Percentiles rank a stretch among this genome's conserved stretches.
phyloP scores from a whole-genome alignment of 2,329 filamentous ascomycete species.

The Colletotrichum plurivorum region DNA sequence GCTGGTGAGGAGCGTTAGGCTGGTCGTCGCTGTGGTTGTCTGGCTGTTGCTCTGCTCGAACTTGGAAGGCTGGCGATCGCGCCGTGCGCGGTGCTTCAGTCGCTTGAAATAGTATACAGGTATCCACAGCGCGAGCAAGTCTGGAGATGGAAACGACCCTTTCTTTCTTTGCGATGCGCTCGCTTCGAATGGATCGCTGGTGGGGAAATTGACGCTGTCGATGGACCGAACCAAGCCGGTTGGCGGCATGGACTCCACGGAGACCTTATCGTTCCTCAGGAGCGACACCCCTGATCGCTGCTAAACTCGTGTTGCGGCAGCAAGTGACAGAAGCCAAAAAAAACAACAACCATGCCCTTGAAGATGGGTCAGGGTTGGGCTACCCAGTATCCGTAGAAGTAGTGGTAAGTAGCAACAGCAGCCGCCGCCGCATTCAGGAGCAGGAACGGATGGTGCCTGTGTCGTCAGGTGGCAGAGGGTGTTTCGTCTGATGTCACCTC shows the following conservation, averaged over 20 bases:
- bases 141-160: conserved; percentile 22
- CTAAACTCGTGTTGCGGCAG: conserved; percentile 7
- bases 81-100: too few relatives aligned
- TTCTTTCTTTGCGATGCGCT: too few relatives aligned
- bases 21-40: neutral
- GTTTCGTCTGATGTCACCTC: conserved; percentile 37
- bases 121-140: too few relatives aligned
- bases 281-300: neutral
- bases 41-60: neutral
- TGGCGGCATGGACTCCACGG: conserved; percentile 18
- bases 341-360: neutral
- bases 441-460: neutral
- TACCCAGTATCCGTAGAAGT: too few relatives aligned
- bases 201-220: neutral
- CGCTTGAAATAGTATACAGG: too few relatives aligned
- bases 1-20: conserved; percentile 1
- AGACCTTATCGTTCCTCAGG: conserved; percentile 7
- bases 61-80: too few relatives aligned
- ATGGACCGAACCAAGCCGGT: conserved; percentile 11
- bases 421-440: conserved; percentile 1
- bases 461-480: conserved; percentile 14
- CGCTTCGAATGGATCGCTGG: too few relatives aligned
- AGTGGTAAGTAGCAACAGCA: too few relatives aligned
- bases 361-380: neutral
- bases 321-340: conserved; percentile 8